Evolutionary conservation across 2,329 filamentous ascomycete genomes (phyloP), one percentile per base, ranked within the genome.

Genomic region (Pestalotiopsis sp.): DNA sequence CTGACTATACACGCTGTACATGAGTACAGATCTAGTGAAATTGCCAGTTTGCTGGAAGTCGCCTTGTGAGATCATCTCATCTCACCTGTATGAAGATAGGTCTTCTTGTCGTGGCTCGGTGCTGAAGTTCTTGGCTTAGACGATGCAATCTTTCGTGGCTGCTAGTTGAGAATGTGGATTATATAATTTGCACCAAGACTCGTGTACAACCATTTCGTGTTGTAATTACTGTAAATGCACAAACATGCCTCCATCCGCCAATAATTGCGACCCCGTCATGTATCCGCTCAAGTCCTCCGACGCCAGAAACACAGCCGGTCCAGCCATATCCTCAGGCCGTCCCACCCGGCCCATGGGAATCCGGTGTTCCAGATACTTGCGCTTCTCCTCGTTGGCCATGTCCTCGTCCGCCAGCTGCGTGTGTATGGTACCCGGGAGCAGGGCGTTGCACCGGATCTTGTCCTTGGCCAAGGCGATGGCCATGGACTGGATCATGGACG

Each of bases 161-260:
- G 27, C 5, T 7, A 31, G 6, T 2, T 7, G 6, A 7, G 27
- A 31, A 31, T 6, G 6, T 31, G 27, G 27, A 7, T 7, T 6
- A 7, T 31, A 7, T 31, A 6, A 31, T 9, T 31, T 31, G 7
- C 25, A 31, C 1, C 6, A 31, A 31, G 27, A 31, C 27, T 31
- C 7, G 27, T 31, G 7, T 31, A 31, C 27, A 31, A 31, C 7
- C 25, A 4, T 25, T 25, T 4, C 25, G 25, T 25, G 4, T 25
- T 49, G 4, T 49, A 4, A 49, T 4, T 49, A 17, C 40, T 12
- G 93, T 74, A 97, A 83, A 80, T 97, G 97, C 14, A 97, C 94
- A 84, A 96, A 97, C 70, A 95, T 79, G 0, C 95, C 94, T 13
- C 94, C 95, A 80, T 97, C 94, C 13, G 97, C 94, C 71, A 97